Evolutionary conservation across 805 yeast genomes (phyloP).

Genomic region (Saturnispora gosingensis): DNA sequence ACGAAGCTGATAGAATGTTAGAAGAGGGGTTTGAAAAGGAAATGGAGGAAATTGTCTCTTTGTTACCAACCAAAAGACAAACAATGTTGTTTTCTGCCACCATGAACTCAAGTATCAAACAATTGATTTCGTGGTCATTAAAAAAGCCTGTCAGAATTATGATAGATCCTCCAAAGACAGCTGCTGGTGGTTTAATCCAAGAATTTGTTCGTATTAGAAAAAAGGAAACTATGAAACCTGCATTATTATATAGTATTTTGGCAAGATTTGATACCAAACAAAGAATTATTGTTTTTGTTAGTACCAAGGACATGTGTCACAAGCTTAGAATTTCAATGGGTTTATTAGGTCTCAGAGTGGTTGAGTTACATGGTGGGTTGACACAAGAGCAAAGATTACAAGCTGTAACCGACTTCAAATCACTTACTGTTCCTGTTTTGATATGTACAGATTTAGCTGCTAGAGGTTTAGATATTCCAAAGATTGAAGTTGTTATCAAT

Average conservation of each 20-base stretch:
- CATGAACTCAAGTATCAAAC: conserved; percentile 89
- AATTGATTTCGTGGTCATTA: conserved; percentile 76
- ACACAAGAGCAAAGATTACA: conserved; percentile 89
- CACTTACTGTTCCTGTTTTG: conserved; percentile 72
- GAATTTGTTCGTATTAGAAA: conserved; percentile 93
- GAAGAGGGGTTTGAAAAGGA: conserved; percentile 98
- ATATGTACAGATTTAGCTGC: conserved; percentile 98
- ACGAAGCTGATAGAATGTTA: conserved; percentile 98
- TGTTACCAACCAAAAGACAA: conserved; percentile 87
- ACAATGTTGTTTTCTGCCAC: conserved; percentile 95
- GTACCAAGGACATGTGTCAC: conserved; percentile 89
- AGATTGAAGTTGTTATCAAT: conserved; percentile 89
- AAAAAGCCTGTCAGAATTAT: conserved; percentile 87
- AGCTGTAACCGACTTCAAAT: conserved; percentile 75
- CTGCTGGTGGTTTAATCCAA: conserved; percentile 83
- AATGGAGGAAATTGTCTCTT: conserved; percentile 76
- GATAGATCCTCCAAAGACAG: conserved; percentile 95
- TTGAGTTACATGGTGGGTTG: conserved; percentile 76
- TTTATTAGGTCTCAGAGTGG: conserved; percentile 63
- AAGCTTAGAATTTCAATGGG: conserved; percentile 69
- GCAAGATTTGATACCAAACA: conserved; percentile 54
- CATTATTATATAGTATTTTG: conserved; percentile 65
- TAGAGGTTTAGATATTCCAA: conserved; percentile 98
- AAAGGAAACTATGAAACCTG: conserved; percentile 76
- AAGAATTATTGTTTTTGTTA: conserved; percentile 82